Evolutionary conservation across 73 alveolate genomes (phyloP).

Genomic region (Tetrahymena thermophila): DNA sequence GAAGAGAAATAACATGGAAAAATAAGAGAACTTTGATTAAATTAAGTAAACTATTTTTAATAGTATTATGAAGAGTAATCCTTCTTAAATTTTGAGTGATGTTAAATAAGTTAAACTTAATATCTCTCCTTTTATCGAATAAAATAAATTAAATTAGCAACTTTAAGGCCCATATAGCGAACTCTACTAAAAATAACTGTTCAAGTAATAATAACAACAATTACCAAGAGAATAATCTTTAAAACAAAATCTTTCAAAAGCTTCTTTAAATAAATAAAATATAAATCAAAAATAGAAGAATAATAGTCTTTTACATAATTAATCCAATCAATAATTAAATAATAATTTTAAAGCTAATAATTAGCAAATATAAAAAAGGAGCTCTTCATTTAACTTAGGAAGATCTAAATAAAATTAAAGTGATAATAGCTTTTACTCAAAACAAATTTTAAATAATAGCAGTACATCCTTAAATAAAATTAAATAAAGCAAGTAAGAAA

Average conservation of each 20-base stretch:
- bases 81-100: background rate
- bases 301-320: background rate
- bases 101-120: background rate
- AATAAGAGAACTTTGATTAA: background rate
- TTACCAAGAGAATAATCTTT: background rate
- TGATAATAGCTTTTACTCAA: background rate
- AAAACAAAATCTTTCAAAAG: too few species aligned
- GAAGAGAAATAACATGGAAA: background rate
- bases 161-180: background rate
- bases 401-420: background rate
- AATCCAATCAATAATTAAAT: background rate
- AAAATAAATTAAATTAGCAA: background rate
- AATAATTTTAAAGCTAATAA: background rate
- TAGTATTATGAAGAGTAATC: background rate
- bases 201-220: background rate
- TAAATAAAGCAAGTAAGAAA: background rate
- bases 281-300: background rate
- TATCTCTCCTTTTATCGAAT: background rate
- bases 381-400: background rate
- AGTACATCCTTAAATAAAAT: background rate
- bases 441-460: background rate
- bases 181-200: background rate
- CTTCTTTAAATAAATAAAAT: too few species aligned
- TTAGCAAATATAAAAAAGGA: background rate
- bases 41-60: background rate